Evolutionary conservation across 2,329 filamentous ascomycete species (phyloP).

Genomic region (Sordariomycetes sp.): DNA sequence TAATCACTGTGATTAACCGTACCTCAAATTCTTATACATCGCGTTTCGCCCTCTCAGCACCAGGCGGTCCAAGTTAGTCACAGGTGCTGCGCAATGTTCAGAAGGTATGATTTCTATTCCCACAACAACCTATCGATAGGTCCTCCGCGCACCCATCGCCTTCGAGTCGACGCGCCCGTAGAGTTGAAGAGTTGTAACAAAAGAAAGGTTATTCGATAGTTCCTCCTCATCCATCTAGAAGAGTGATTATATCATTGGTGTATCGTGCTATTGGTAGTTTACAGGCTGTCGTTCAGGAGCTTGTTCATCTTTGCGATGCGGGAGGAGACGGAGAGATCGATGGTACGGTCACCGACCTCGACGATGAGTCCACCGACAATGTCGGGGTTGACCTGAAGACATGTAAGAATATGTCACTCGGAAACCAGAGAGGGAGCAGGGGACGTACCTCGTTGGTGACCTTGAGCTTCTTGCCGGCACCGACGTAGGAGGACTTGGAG

Average conservation of each 20-base stretch:
- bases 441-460: slow-evolving; percentile 72
- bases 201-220: not conserved
- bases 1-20: too few relatives aligned
- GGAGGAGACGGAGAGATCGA: slow-evolving; percentile 90
- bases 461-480: slow-evolving; percentile 95
- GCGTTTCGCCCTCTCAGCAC: too few relatives aligned
- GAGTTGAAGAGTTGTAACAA: not conserved
- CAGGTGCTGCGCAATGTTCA: not conserved
- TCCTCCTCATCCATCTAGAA: not conserved
- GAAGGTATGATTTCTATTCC: slow-evolving; percentile 2
- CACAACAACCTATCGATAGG: slow-evolving; percentile 3
- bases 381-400: slow-evolving; percentile 90
- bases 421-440: not conserved
- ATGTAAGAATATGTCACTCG: not conserved
- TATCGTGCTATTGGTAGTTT: slow-evolving; percentile 36
- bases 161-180: not conserved
- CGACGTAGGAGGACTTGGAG: slow-evolving; percentile 79
- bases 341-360: slow-evolving; percentile 95
- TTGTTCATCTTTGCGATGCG: slow-evolving; percentile 99
- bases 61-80: too few relatives aligned
- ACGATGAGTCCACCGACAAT: slow-evolving; percentile 91
- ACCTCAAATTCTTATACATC: too few relatives aligned
- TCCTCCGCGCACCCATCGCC: not conserved
- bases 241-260: slow-evolving; percentile 6
- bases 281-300: slow-evolving; percentile 92